Evolutionary conservation across 2,329 filamentous ascomycete species (phyloP).

Genomic region (Corynespora cassiicola): DNA sequence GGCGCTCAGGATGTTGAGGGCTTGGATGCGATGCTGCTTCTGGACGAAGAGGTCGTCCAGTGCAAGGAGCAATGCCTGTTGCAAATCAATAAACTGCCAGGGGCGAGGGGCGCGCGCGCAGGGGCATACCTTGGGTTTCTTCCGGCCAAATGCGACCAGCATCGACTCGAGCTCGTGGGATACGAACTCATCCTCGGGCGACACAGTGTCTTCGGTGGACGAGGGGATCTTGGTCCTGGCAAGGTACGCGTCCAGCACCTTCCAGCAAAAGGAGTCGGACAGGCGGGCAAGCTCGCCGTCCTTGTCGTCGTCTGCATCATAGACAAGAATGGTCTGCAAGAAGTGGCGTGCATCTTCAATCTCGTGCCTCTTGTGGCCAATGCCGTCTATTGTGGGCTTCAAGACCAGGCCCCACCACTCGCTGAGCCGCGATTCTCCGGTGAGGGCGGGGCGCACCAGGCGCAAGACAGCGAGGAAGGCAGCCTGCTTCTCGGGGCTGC

Average conservation of each 20-base stretch:
- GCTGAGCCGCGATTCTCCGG: conserved; percentile 66
- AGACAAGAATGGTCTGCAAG: conserved; percentile 68
- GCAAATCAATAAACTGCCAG: too few relatives aligned
- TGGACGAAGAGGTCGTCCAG: conserved; percentile 72
- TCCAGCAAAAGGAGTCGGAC: conserved; percentile 62
- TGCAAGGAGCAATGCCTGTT: conserved; percentile 69
- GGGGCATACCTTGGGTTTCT: conserved; percentile 65
- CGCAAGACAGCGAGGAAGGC: conserved; percentile 74
- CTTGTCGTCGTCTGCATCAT: conserved; percentile 65
- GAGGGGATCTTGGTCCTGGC: conserved; percentile 47
- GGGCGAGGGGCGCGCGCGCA: too few relatives aligned
- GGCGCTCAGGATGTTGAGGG: conserved; percentile 71
- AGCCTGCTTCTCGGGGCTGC: conserved; percentile 63
- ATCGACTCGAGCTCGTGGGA: conserved; percentile 60
- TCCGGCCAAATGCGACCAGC: conserved; percentile 66
- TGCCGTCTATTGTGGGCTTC: conserved; percentile 61
- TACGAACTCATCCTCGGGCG: conserved; percentile 54
- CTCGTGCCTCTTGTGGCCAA: conserved; percentile 68
- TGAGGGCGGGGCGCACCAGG: conserved; percentile 68
- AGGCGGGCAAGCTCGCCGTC: conserved; percentile 51
- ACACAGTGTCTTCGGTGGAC: conserved; percentile 44
- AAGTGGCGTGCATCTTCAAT: conserved; percentile 70
- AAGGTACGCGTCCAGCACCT: conserved; percentile 54
- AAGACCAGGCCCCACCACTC: conserved; percentile 76
- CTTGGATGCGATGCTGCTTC: conserved; percentile 67